These are phyloP conservation scores for Psilocybe mexicana DNA, from an alignment of 1,284 basidiomycete species.

Conservation along the genomic window DNA sequence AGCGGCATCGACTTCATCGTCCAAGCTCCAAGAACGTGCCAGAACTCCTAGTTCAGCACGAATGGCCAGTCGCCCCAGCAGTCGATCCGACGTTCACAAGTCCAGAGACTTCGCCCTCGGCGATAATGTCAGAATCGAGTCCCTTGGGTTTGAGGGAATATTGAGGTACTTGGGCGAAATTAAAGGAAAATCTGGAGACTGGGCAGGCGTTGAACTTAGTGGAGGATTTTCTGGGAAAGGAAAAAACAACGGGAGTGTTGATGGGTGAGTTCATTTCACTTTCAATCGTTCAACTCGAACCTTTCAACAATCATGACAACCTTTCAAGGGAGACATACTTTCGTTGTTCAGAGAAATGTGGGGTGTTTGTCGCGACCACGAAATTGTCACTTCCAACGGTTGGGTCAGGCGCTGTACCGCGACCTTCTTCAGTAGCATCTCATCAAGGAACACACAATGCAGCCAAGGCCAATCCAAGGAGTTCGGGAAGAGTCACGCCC, in stretches of 20 bases:
- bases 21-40: constrained; percentile 37
- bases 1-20: constrained; percentile 43
- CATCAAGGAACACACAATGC: constrained; percentile 54
- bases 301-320: constrained; percentile 3
- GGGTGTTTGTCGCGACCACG: constrained; percentile 84
- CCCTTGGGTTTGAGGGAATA: constrained; percentile 81
- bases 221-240: constrained; percentile 89
- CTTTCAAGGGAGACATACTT: constrained; percentile 79
- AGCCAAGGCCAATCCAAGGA: constrained; percentile 11
- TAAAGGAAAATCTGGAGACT: constrained; percentile 82
- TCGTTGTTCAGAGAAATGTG: constrained; percentile 80
- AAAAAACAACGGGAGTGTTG: constrained; percentile 92
- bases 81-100: constrained; percentile 61
- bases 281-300: background rate
- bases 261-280: constrained; percentile 61
- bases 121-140: constrained; percentile 82
- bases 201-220: constrained; percentile 90
- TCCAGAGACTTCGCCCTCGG: constrained; percentile 65
- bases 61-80: constrained; percentile 56
- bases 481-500: constrained; percentile 47
- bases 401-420: constrained; percentile 48
- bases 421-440: constrained; percentile 83
- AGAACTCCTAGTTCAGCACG: constrained; percentile 55
- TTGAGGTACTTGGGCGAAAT: constrained; percentile 82
- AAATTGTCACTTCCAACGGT: constrained; percentile 82